A percentile compares a stretch with the other conserved stretches of the same genome.
phyloP scores from a whole-genome alignment of 805 yeast species.

The Kregervanrija pseudodelftensis region DNA sequence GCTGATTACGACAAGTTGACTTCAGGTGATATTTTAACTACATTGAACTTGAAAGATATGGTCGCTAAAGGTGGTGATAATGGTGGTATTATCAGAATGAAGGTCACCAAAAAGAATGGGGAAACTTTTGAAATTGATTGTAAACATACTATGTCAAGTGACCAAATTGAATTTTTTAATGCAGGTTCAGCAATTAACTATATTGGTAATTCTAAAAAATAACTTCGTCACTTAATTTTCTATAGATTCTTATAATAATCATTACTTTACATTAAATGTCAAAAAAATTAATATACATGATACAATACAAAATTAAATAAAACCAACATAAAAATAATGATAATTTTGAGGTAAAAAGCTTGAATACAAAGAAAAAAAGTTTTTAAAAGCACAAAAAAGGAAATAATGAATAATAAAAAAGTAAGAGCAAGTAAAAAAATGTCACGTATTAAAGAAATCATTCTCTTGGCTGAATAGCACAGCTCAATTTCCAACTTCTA shows the following conservation, averaged over 20 bases:
- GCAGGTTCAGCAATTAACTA: conserved; percentile 96
- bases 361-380: background rate
- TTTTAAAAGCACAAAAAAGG: background rate
- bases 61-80: conserved; percentile 77
- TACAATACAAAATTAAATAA: background rate
- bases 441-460: conserved; percentile 3
- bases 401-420: background rate
- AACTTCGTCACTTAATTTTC: background rate
- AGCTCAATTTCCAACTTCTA: conserved; percentile 67
- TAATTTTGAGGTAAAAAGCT: no score
- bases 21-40: conserved; percentile 72
- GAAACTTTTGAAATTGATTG: conserved; percentile 61
- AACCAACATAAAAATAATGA: no score
- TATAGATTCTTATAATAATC: background rate
- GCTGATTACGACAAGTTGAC: conserved; percentile 76
- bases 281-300: background rate
- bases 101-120: conserved; percentile 72
- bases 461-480: conserved; percentile 45
- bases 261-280: conserved; percentile 1
- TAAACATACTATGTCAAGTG: conserved; percentile 95
- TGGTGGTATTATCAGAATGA: conserved; percentile 70
- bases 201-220: conserved; percentile 38
- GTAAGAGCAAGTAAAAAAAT: conserved; percentile 2
- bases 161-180: conserved; percentile 91
- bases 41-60: conserved; percentile 69